These are phyloP conservation scores for Poteriospumella lacustris DNA, from an alignment of 108 stramenopile species.

Conservation along the genomic window DNA sequence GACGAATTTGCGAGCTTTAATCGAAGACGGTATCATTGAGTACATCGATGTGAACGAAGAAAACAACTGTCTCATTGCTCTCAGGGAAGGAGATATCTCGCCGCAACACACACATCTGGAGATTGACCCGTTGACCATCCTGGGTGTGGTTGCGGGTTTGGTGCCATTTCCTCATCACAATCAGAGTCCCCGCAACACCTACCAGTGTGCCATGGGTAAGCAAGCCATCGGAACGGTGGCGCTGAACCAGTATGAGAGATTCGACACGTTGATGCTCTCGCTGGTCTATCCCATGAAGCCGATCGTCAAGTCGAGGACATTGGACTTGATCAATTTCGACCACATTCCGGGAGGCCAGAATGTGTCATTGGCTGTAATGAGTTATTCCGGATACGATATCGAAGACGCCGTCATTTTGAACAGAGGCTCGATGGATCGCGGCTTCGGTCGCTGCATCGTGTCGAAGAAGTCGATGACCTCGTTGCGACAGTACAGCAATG, in stretches of 20 bases:
- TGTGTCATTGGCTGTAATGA: slow-evolving; percentile 94
- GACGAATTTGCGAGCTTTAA: slow-evolving; percentile 28
- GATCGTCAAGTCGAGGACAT: slow-evolving; percentile 80
- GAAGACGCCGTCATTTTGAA: slow-evolving; percentile 98
- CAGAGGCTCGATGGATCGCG: slow-evolving; percentile 92
- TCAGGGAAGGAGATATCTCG: slow-evolving; percentile 64
- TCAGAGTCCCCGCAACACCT: slow-evolving; percentile 79
- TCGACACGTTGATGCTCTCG: slow-evolving; percentile 90
- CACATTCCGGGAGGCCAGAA: slow-evolving; percentile 95
- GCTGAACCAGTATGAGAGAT: slow-evolving; percentile 89
- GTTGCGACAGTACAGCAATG: slow-evolving; percentile 85
- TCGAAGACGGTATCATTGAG: slow-evolving; percentile 80
- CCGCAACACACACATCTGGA: slow-evolving; percentile 84
- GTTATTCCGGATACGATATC: slow-evolving; percentile 88
- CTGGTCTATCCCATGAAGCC: slow-evolving; percentile 97
- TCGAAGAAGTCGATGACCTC: slow-evolving; percentile 73
- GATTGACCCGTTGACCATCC: slow-evolving; percentile 92
- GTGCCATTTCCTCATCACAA: slow-evolving; percentile 99
- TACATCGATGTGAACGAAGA: slow-evolving; percentile 99
- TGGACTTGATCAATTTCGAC: slow-evolving; percentile 92
- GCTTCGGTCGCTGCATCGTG: slow-evolving; percentile 90
- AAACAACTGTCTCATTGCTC: slow-evolving; percentile 92
- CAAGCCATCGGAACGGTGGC: slow-evolving; percentile 96
- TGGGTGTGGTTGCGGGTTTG: slow-evolving; percentile 92
- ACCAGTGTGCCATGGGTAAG: slow-evolving; percentile 93